These are phyloP conservation scores for Trametes versicolor DNA, from an alignment of 1,284 basidiomycete species.

Conservation along the genomic window DNA sequence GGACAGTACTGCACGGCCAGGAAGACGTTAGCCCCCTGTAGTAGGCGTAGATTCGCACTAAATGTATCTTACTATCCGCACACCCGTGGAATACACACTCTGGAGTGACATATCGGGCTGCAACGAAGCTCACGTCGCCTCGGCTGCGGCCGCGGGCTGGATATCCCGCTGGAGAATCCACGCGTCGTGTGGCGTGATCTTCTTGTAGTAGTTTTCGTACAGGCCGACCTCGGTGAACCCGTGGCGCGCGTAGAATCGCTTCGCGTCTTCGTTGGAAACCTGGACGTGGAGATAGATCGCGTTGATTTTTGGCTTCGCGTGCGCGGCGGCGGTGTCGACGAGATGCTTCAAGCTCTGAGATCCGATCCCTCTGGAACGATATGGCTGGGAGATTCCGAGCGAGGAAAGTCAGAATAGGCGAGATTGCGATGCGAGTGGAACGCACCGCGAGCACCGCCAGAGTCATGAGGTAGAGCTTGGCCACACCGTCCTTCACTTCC, in stretches of 20 bases:
- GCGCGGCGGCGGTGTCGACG: slow-evolving; percentile 65
- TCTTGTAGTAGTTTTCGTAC: slow-evolving; percentile 83
- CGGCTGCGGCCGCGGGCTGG: slow-evolving; percentile 19
- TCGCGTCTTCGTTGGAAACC: slow-evolving; percentile 74
- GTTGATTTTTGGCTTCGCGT: slow-evolving; percentile 67
- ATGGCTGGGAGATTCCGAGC: slow-evolving; percentile 61
- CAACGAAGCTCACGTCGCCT: slow-evolving; percentile 27
- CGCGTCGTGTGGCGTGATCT: slow-evolving; percentile 78
- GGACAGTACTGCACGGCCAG: slow-evolving; percentile 34
- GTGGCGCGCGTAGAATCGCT: slow-evolving; percentile 80
- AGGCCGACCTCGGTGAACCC: slow-evolving; percentile 74
- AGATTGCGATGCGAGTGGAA: slow-evolving; percentile 34
- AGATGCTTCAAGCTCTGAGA: slow-evolving; percentile 73
- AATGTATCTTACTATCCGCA: slow-evolving; percentile 38
- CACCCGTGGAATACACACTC: slow-evolving; percentile 24
- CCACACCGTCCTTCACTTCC: slow-evolving; percentile 67
- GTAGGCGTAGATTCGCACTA: slow-evolving; percentile 35
- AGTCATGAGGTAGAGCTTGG: slow-evolving; percentile 81
- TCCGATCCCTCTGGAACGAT: slow-evolving; percentile 77
- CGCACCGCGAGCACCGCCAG: slow-evolving; percentile 85
- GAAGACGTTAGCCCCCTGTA: slow-evolving; percentile 33
- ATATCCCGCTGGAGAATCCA: slow-evolving; percentile 78
- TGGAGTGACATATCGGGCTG: slow-evolving; percentile 7
- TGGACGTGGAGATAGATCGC: slow-evolving; percentile 85
- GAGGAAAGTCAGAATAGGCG: slow-evolving; percentile 24